Evolutionary conservation across 805 yeast genomes (phyloP), one percentile per base, ranked within the genome.

Genomic region (Barnettozyma siamensis): DNA sequence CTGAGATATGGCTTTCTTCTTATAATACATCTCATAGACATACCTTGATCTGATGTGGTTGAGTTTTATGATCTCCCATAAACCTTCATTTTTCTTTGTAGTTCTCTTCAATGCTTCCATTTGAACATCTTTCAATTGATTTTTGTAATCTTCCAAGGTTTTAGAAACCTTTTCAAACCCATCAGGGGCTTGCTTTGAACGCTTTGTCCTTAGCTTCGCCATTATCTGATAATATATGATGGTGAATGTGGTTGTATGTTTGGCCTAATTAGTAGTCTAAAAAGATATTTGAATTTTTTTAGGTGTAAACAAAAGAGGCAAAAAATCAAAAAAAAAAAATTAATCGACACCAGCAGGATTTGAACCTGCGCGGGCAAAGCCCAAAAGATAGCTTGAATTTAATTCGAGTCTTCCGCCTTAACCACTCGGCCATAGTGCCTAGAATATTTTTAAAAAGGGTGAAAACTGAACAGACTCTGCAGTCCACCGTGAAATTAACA

Each of bases 21-120:
- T 78, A 64, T 84, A 86, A 56, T 78, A 80, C 54, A 88, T 58
- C 16, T 80, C 83, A 57, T 80, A 88, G 2, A 88, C 67, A 53
- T 88, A 88, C 40, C 89, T 62, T 1, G 91, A 78, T 37, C 82
- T 71, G 54, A 84, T 88, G 57, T 86, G 91, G 44, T 80, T 72
- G n/a, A 86, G 59, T 52, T 73, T 76, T 48, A 75, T 69, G 16
- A 88, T 77, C 40, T 81, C 82, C 88, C 93, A 85, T 8, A 79
- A 57, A 2, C 78, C 65, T 46, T 78, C 79, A 41, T 72, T 68
- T 42, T 78, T 76, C 15, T 69, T 65, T 2, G 72, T 65, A 18
- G 72, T 66, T 41, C 65, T 60, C 10, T 70, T 60, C 3, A 62
- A 42, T 12, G 67, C 62, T 21, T 62, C 53, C 2, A 62, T 40